Percentiles rank a stretch among this genome's conserved stretches.
These are phyloP conservation scores for Nothophoma quercina DNA, from an alignment of 2,329 filamentous ascomycete genomes.

Conservation along the genomic window DNA sequence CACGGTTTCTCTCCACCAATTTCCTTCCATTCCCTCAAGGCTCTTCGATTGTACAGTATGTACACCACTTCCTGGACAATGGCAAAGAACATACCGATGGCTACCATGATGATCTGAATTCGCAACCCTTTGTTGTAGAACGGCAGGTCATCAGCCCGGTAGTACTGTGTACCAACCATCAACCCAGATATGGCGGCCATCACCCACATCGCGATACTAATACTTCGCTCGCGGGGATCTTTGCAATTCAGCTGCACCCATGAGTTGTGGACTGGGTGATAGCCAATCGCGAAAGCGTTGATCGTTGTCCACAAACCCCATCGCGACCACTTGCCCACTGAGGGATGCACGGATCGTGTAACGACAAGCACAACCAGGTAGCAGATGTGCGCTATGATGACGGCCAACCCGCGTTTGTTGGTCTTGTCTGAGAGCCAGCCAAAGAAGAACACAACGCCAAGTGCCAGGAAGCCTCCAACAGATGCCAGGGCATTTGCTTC, in stretches of 20 bases:
- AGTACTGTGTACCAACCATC: slow-evolving; percentile 62
- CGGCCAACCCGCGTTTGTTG: slow-evolving; percentile 53
- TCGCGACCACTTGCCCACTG: slow-evolving; percentile 57
- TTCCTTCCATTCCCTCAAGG: slow-evolving; percentile 22
- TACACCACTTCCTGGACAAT: slow-evolving; percentile 54
- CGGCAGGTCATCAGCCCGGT: slow-evolving; percentile 53
- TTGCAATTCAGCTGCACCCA: slow-evolving; percentile 63
- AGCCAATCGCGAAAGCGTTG: slow-evolving; percentile 61
- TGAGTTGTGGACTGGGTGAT: slow-evolving; percentile 62
- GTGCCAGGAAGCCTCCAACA: slow-evolving; percentile 52
- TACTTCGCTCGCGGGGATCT: slow-evolving; percentile 57
- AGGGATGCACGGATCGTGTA: slow-evolving; percentile 51
- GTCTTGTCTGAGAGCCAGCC: slow-evolving; percentile 59
- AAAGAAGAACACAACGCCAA: slow-evolving; percentile 59
- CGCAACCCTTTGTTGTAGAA: slow-evolving; percentile 56
- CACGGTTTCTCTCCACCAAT: slow-evolving; percentile 28
- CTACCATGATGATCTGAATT: slow-evolving; percentile 57
- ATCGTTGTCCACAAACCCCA: slow-evolving; percentile 62
- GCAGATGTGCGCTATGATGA: slow-evolving; percentile 55
- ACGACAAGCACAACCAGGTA: slow-evolving; percentile 58
- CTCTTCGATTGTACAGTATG: slow-evolving; percentile 47
- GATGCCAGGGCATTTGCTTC: slow-evolving; percentile 58
- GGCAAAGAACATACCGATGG: slow-evolving; percentile 52
- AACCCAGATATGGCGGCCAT: slow-evolving; percentile 61
- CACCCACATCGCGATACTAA: slow-evolving; percentile 60